Percentiles rank a stretch among this genome's conserved stretches.
Conservation (phyloP, 768 basidiomycete genomes). For the Trametes maxima region DNA sequence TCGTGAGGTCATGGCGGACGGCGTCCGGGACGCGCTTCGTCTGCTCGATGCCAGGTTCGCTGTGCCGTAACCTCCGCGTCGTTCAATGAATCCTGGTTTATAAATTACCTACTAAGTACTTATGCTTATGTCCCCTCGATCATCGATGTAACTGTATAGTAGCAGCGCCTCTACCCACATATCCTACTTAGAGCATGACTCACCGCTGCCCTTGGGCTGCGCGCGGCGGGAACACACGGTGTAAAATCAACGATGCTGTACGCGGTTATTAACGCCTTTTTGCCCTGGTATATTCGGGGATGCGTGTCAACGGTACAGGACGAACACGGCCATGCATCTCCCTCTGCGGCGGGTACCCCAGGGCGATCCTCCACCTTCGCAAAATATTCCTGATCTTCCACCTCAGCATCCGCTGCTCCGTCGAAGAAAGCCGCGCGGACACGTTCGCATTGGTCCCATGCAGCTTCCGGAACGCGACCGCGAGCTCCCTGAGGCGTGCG, state of each 20-base stretch:
- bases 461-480: conserved; percentile 43
- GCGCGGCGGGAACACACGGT: not conserved
- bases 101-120: conserved; percentile 20
- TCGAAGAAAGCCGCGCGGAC: conserved; percentile 33
- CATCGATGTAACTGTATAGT: not conserved
- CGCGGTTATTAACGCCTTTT: conserved; percentile 7
- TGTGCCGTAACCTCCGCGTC: conserved; percentile 10
- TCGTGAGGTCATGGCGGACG: conserved; percentile 71
- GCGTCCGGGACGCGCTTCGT: conserved; percentile 73
- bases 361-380: conserved; percentile 46
- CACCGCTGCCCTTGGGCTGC: not conserved
- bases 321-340: not conserved
- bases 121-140: not conserved
- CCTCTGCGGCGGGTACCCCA: not conserved
- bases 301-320: conserved; percentile 11
- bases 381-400: conserved; percentile 40
- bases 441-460: not conserved
- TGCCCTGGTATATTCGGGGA: conserved; percentile 12
- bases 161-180: not conserved
- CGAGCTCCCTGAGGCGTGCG: conserved; percentile 50
- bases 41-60: conserved; percentile 57
- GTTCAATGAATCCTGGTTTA: conserved; percentile 11
- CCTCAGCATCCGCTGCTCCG: conserved; percentile 41
- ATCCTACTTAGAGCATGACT: not conserved
- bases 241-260: not conserved